Conservation (phyloP, 1,284 basidiomycete species). For the Fomitiporia mediterranea region DNA sequence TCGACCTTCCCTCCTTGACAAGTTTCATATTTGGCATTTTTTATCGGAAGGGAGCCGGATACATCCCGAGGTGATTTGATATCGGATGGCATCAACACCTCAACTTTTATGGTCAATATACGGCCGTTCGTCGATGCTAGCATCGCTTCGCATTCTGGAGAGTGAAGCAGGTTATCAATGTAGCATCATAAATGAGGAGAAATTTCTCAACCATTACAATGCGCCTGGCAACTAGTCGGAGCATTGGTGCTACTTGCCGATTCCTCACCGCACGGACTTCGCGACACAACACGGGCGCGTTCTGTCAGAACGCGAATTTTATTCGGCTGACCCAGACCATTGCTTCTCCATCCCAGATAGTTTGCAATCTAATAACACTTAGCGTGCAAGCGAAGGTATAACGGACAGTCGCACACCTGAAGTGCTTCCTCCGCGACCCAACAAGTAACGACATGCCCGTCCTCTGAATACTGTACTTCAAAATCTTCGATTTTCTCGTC, state of each 20-base stretch:
- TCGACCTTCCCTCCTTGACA: background rate
- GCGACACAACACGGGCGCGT: background rate
- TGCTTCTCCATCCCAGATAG: conserved; percentile 6
- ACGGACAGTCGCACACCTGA: background rate
- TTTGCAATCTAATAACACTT: background rate
- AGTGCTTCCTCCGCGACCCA: conserved; percentile 8
- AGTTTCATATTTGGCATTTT: background rate
- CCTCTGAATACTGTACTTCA: conserved; percentile 4
- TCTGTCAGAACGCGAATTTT: conserved; percentile 11
- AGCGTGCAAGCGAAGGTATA: background rate
- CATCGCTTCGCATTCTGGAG: background rate
- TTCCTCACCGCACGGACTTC: no score
- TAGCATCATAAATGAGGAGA: no score
- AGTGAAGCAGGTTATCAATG: no score
- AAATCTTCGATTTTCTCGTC: conserved; percentile 2
- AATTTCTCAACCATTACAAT: background rate
- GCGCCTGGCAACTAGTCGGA: no score
- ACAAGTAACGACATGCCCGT: conserved; percentile 9
- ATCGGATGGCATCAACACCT: conserved; percentile 1
- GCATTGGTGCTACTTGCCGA: no score
- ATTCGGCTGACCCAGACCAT: conserved; percentile 9
- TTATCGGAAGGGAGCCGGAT: conserved; percentile 2
- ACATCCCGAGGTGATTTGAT: background rate
- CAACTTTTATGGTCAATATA: conserved; percentile 14
- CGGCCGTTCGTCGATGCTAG: background rate